Percentiles rank a stretch among this genome's conserved stretches.
These are phyloP conservation scores for Saccharomycopsis fibuligera DNA, from an alignment of 805 yeast genomes.

Conservation along the genomic window DNA sequence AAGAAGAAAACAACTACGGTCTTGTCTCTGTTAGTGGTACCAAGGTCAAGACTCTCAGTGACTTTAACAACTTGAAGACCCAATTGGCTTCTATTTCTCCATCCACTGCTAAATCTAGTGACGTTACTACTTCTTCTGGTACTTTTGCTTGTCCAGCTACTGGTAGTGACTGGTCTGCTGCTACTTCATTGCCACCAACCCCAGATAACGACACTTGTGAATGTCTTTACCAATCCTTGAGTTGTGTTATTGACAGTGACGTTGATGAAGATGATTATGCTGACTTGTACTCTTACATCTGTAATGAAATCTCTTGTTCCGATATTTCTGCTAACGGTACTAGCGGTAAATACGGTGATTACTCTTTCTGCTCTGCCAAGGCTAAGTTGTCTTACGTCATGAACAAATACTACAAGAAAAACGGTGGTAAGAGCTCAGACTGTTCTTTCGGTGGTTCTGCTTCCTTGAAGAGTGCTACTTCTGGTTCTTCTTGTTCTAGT, in stretches of 20 bases:
- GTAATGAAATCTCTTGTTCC: constrained; percentile 51
- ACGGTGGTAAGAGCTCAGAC: constrained; percentile 41
- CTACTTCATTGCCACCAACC: constrained; percentile 70
- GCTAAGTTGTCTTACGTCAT: constrained; percentile 60
- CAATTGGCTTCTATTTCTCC: constrained; percentile 53
- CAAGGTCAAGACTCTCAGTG: constrained; percentile 53
- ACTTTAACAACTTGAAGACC: constrained; percentile 56
- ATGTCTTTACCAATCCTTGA: constrained; percentile 49
- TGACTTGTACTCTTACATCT: constrained; percentile 50
- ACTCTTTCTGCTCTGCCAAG: constrained; percentile 63
- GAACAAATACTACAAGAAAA: constrained; percentile 53
- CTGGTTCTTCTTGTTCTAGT: constrained; percentile 46
- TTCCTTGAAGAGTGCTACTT: constrained; percentile 36
- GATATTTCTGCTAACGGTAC: constrained; percentile 60
- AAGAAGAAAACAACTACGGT: constrained; percentile 73
- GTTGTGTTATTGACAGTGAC: constrained; percentile 54
- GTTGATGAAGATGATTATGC: constrained; percentile 53
- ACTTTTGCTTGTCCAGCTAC: constrained; percentile 58
- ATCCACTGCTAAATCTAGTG: constrained; percentile 36
- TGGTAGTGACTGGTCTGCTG: constrained; percentile 54
- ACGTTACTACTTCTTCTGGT: constrained; percentile 36
- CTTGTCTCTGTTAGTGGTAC: constrained; percentile 49
- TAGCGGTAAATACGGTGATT: constrained; percentile 62
- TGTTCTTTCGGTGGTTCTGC: constrained; percentile 74
- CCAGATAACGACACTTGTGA: constrained; percentile 60